Percentiles rank a stretch among this genome's conserved stretches.
Conservation (phyloP, 164 flowering plant genomes). For the Vitis rupestris region DNA sequence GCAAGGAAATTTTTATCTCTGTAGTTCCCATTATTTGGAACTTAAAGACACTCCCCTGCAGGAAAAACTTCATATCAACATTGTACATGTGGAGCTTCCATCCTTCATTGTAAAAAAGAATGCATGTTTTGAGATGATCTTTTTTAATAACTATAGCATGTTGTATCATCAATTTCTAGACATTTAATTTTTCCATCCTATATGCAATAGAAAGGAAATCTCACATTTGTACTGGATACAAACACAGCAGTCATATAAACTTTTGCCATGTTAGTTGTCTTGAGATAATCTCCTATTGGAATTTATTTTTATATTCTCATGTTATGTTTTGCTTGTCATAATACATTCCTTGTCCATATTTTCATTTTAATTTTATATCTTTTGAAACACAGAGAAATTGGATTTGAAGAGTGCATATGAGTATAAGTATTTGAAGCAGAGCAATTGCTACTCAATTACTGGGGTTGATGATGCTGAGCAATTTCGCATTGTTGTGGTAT, state of each 20-base stretch:
- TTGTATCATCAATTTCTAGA: too few relatives aligned
- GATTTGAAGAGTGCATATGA: constrained; percentile 66
- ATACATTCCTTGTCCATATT: background rate
- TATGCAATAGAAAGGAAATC: too few relatives aligned
- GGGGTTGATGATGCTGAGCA: constrained; percentile 92
- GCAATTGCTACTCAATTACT: constrained; percentile 67
- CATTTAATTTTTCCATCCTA: too few relatives aligned
- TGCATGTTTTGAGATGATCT: too few relatives aligned
- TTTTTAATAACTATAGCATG: too few relatives aligned
- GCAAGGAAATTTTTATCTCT: too few relatives aligned
- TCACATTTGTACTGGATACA: too few relatives aligned
- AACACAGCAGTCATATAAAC: background rate
- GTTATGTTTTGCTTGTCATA: background rate
- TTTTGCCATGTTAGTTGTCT: background rate
- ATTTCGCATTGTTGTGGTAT: constrained; percentile 73
- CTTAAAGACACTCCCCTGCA: too few relatives aligned
- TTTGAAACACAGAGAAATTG: constrained; percentile 63
- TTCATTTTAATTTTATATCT: background rate
- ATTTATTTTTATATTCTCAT: background rate
- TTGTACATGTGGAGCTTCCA: too few relatives aligned
- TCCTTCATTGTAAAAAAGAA: too few relatives aligned
- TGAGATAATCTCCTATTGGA: background rate
- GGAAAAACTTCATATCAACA: too few relatives aligned
- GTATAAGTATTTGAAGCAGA: constrained; percentile 86
- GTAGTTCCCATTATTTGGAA: too few relatives aligned